Percentiles rank a stretch among this genome's conserved stretches.
Evolutionary conservation across 2,329 filamentous ascomycete genomes (phyloP).

Genomic region (Tolypocladium tropicale): DNA sequence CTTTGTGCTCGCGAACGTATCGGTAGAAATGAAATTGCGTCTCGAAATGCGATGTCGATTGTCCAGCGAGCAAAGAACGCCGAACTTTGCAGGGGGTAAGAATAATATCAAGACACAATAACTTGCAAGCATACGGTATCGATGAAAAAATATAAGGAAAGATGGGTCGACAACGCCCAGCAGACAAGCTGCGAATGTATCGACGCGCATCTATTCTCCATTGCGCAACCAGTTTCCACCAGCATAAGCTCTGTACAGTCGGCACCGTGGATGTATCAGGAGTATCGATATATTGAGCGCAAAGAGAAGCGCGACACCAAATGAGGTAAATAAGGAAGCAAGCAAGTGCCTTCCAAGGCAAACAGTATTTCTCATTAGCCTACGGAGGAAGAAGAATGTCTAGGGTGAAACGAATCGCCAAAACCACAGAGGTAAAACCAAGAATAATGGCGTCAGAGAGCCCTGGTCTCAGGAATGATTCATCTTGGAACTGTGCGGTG

Average conservation of each 20-base stretch:
- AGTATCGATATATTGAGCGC: background rate
- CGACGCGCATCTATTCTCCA: background rate
- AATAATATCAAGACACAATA: no score
- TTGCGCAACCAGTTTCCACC: background rate
- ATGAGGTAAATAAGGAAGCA: no score
- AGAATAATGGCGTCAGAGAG: conserved; percentile 47
- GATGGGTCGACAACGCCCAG: no score
- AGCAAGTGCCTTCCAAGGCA: background rate
- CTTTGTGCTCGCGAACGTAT: no score
- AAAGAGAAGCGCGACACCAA: background rate
- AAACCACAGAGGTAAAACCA: conserved; percentile 28
- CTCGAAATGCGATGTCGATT: no score
- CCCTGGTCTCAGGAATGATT: conserved; percentile 30
- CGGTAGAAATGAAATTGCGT: no score
- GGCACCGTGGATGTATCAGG: background rate
- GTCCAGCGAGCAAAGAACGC: no score
- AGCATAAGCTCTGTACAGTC: background rate
- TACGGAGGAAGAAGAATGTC: conserved; percentile 29
- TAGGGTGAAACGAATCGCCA: conserved; percentile 55
- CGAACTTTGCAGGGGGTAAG: no score
- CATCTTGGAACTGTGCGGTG: conserved; percentile 46
- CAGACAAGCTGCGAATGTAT: no score
- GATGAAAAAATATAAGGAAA: no score
- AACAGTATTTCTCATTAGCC: background rate
- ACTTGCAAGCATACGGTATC: no score